Conservation (phyloP, 2,329 filamentous ascomycete species). For the Aspergillus viridinutans region DNA sequence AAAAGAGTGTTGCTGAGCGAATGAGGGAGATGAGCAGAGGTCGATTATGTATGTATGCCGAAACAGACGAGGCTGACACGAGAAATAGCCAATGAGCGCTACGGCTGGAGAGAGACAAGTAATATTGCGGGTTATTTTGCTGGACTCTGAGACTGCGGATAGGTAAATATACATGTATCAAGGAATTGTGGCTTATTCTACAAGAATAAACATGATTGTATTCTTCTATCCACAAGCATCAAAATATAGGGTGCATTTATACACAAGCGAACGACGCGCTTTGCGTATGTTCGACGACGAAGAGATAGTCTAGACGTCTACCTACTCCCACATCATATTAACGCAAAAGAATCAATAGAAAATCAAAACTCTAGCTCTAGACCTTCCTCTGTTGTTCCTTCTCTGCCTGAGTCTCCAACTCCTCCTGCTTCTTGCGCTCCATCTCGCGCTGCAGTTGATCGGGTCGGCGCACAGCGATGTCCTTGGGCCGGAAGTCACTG, state of each 20-base stretch:
- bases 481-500: slow-evolving; percentile 87
- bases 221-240: not conserved
- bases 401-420: slow-evolving; percentile 41
- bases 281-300: not conserved
- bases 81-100: no score
- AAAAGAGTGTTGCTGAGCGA: no score
- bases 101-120: no score
- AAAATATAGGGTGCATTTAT: not conserved
- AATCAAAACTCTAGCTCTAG: slow-evolving; percentile 13
- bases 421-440: slow-evolving; percentile 60
- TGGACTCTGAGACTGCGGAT: no score
- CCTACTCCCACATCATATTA: not conserved
- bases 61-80: no score
- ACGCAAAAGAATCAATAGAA: slow-evolving; percentile 1
- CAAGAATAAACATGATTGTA: not conserved
- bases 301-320: not conserved
- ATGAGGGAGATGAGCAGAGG: no score
- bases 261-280: not conserved
- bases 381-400: slow-evolving; percentile 30
- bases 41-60: no score
- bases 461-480: slow-evolving; percentile 79
- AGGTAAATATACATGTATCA: no score
- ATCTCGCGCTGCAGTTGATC: slow-evolving; percentile 81
- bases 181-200: no score
- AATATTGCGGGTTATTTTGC: no score